A percentile compares a stretch with the other conserved stretches of the same genome.
phyloP scores from a whole-genome alignment of 495 filamentous ascomycete genomes.

The Neurospora tetrasperma region DNA sequence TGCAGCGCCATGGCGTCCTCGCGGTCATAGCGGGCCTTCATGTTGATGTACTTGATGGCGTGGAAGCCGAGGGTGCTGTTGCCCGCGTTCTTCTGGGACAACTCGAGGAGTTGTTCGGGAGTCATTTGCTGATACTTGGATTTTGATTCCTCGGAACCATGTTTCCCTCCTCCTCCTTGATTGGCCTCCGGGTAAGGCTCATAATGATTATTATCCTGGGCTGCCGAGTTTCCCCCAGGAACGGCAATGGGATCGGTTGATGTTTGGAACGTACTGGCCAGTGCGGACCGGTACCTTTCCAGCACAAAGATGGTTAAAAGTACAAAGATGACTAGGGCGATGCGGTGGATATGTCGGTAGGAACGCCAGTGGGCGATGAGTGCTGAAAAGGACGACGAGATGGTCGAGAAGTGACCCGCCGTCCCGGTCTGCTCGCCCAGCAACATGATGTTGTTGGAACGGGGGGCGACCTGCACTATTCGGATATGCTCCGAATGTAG shows the following conservation, averaged over 20 bases:
- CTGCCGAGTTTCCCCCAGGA: neutral
- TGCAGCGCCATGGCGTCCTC: slow-evolving; percentile 15
- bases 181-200: neutral
- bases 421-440: neutral
- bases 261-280: neutral
- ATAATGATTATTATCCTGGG: neutral
- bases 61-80: slow-evolving; percentile 16
- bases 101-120: neutral
- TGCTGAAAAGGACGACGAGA: neutral
- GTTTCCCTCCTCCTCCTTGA: neutral
- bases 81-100: slow-evolving; percentile 8
- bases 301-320: slow-evolving; percentile 6
- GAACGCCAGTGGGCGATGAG: slow-evolving; percentile 8
- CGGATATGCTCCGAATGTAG: too few species aligned
- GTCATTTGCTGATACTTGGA: neutral
- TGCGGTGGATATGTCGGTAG: slow-evolving; percentile 10
- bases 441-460: neutral
- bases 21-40: slow-evolving; percentile 15
- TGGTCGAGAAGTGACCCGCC: neutral
- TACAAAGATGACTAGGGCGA: slow-evolving; percentile 2
- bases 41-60: slow-evolving; percentile 14
- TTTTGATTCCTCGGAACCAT: neutral
- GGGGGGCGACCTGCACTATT: neutral
- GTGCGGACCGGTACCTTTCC: slow-evolving; percentile 4
- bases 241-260: neutral